phyloP scores from a whole-genome alignment of 2,329 filamentous ascomycete genomes.

The Colletotrichum sp. region DNA sequence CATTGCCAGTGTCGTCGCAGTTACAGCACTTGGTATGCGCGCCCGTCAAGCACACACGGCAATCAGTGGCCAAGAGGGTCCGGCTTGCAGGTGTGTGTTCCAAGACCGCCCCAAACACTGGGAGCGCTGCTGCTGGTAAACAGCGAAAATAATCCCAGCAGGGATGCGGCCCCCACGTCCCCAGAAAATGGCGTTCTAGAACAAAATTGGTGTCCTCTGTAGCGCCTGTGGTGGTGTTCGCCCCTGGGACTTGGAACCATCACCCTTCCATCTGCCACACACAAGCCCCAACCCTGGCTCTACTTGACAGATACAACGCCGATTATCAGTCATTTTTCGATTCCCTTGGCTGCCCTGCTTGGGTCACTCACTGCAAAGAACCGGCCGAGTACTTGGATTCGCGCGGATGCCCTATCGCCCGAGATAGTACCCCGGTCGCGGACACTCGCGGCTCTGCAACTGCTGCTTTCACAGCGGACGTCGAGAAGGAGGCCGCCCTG shows the following conservation, averaged over 20 bases:
- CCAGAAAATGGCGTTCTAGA: constrained; percentile 21
- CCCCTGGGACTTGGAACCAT: constrained; percentile 9
- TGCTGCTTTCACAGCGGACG: neutral
- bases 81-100: neutral
- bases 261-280: neutral
- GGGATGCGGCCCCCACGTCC: constrained; percentile 19
- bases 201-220: constrained; percentile 11
- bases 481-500: neutral
- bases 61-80: neutral
- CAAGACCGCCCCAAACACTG: neutral
- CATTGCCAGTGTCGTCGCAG: neutral
- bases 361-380: neutral
- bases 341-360: neutral
- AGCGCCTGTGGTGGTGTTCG: constrained; percentile 6
- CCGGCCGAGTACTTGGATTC: constrained; percentile 7
- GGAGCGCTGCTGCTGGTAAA: neutral
- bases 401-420: neutral
- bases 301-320: neutral
- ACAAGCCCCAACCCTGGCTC: neutral
- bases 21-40: neutral
- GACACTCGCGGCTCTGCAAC: neutral
- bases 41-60: neutral
- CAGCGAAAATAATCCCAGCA: constrained; percentile 17
- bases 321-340: neutral
- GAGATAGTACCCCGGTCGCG: neutral